Percentiles rank a stretch among this genome's conserved stretches.
Conservation (phyloP, 2,329 filamentous ascomycete genomes). For the Xylariaceae sp. region DNA sequence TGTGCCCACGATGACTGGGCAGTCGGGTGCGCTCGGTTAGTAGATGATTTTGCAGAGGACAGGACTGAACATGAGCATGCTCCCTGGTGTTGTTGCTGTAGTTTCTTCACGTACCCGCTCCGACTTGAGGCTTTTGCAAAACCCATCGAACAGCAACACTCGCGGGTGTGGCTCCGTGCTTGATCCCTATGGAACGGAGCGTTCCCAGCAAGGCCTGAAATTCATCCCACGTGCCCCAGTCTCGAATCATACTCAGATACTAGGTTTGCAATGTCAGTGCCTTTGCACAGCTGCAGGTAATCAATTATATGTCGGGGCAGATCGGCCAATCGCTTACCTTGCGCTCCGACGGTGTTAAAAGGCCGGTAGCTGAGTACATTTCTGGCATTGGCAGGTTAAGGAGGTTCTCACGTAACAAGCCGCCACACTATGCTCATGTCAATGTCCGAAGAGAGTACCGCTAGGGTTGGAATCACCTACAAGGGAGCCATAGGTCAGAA, state of each 20-base stretch:
- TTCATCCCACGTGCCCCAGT: conserved; percentile 28
- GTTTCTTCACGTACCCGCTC: conserved; percentile 21
- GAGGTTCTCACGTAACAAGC: too few relatives aligned
- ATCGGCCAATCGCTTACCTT: conserved; percentile 20
- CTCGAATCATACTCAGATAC: conserved; percentile 31
- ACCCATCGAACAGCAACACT: conserved; percentile 33
- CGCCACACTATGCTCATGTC: conserved; percentile 26
- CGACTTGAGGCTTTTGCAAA: conserved; percentile 29
- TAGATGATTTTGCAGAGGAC: neutral
- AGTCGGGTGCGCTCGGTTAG: too few relatives aligned
- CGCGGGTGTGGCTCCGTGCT: conserved; percentile 26
- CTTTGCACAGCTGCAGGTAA: neutral
- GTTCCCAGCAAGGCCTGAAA: conserved; percentile 28
- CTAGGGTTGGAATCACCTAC: conserved; percentile 17
- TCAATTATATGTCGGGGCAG: neutral
- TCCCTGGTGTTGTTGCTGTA: neutral
- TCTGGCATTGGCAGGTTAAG: conserved; percentile 31
- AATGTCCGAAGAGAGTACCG: neutral
- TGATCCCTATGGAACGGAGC: conserved; percentile 21
- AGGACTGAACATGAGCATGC: neutral
- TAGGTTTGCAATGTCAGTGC: neutral
- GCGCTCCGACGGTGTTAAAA: conserved; percentile 33
- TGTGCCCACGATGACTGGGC: conserved; percentile 32
- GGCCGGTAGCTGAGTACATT: conserved; percentile 26
- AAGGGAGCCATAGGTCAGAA: conserved; percentile 32